Percentiles rank a stretch among this genome's conserved stretches.
Evolutionary conservation across 2,329 filamentous ascomycete genomes (phyloP).

Genomic region (Beauveria brongniartii): DNA sequence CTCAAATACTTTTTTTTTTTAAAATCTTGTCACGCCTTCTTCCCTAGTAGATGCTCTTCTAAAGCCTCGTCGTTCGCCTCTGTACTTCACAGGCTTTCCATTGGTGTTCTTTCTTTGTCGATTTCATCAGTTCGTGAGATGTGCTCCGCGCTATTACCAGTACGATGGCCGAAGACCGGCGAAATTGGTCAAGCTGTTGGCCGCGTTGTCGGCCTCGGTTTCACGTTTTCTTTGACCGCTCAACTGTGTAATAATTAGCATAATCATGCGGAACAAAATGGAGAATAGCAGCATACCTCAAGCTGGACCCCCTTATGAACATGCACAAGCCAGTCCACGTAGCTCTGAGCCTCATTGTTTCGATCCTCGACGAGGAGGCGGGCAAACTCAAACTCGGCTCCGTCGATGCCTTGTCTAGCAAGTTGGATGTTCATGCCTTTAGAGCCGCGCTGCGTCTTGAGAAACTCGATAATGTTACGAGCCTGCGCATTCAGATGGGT

Average conservation of each 20-base stretch:
- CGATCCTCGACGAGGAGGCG: conserved; percentile 84
- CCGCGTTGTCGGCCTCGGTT: conserved; percentile 37
- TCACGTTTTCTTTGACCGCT: conserved; percentile 66
- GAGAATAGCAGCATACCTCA: conserved; percentile 49
- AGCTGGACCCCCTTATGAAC: conserved; percentile 88
- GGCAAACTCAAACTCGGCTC: conserved; percentile 94
- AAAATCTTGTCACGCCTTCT: background rate
- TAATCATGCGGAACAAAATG: background rate
- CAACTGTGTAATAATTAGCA: conserved; percentile 34
- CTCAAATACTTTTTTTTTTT: background rate
- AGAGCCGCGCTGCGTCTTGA: conserved; percentile 70
- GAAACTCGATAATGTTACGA: conserved; percentile 83
- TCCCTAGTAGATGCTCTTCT: no score
- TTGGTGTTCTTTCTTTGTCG: conserved; percentile 4
- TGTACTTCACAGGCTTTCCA: conserved; percentile 1
- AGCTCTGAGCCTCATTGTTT: conserved; percentile 96
- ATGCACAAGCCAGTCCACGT: conserved; percentile 97
- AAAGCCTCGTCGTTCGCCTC: background rate
- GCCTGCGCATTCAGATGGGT: conserved; percentile 93
- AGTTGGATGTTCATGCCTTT: conserved; percentile 87
- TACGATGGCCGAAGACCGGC: conserved; percentile 51
- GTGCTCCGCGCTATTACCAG: conserved; percentile 35
- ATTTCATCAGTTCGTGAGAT: conserved; percentile 1
- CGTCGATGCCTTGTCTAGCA: conserved; percentile 85
- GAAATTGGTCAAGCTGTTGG: conserved; percentile 45